These are phyloP conservation scores for Agastache rugosa DNA, from an alignment of 257 asterid species.

Conservation along the genomic window DNA sequence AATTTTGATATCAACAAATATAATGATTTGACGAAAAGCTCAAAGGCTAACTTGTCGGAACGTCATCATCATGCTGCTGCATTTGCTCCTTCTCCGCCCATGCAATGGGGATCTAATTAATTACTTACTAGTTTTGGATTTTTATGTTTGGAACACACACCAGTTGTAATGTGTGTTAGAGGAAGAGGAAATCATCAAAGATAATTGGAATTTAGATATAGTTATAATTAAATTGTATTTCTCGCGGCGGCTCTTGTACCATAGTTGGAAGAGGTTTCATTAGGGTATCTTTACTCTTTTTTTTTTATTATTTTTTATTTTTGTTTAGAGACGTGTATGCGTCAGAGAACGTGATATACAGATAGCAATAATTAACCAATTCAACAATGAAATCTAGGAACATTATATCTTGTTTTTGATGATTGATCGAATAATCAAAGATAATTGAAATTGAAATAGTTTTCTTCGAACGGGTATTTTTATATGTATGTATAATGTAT, in stretches of 20 bases:
- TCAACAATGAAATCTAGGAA: too few relatives aligned
- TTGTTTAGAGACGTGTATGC: not conserved
- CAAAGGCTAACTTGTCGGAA: slow-evolving; percentile 17
- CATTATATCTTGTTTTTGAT: too few relatives aligned
- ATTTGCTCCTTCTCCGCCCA: slow-evolving; percentile 29
- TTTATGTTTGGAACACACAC: not conserved
- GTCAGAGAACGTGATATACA: too few relatives aligned
- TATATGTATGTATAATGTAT: too few relatives aligned
- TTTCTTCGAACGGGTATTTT: too few relatives aligned
- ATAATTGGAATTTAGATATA: slow-evolving; percentile 15
- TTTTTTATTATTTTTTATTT: not conserved
- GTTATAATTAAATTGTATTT: not conserved
- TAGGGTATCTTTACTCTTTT: not conserved
- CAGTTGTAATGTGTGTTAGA: not conserved
- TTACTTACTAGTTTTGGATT: not conserved
- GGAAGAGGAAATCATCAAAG: not conserved
- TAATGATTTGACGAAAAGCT: slow-evolving; percentile 50
- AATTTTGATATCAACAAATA: slow-evolving; percentile 67
- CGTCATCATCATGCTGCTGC: not conserved
- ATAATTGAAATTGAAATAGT: too few relatives aligned
- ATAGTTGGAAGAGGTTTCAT: slow-evolving; percentile 40
- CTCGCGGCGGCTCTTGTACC: slow-evolving; percentile 45
- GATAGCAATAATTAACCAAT: too few relatives aligned
- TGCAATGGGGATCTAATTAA: not conserved
- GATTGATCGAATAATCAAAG: too few relatives aligned